Evolutionary conservation across 2,329 filamentous ascomycete genomes (phyloP).

Genomic region (Cladosporium sphaerospermum): DNA sequence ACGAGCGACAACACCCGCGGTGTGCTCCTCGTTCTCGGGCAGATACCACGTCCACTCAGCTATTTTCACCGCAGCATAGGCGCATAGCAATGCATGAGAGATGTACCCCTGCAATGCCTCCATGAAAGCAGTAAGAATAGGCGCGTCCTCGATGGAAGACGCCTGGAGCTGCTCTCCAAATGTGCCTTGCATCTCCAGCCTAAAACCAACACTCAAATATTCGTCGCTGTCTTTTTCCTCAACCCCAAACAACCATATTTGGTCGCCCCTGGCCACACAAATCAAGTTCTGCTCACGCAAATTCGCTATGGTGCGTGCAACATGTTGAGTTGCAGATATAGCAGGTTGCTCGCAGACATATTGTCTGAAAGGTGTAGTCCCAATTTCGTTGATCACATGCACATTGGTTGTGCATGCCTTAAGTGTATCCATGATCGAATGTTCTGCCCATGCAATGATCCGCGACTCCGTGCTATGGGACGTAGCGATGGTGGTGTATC

Average conservation of each 20-base stretch:
- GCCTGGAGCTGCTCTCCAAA: not conserved
- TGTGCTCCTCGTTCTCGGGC: not conserved
- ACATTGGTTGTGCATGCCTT: conserved; percentile 30
- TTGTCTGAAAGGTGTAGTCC: not conserved
- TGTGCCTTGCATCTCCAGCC: not conserved
- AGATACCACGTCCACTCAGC: conserved; percentile 14
- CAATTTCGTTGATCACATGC: conserved; percentile 17
- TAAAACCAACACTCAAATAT: not conserved
- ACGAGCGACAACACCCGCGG: not conserved
- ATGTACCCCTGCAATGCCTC: conserved; percentile 17
- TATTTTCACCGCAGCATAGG: conserved; percentile 2
- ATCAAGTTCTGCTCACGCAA: conserved; percentile 18
- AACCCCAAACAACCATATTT: not conserved
- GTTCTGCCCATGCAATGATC: not conserved
- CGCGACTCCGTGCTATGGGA: conserved; percentile 15
- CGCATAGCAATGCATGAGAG: conserved; percentile 6
- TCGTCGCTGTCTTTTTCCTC: not conserved
- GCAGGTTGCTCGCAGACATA: not conserved
- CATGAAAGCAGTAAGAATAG: conserved; percentile 10
- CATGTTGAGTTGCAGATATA: not conserved
- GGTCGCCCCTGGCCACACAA: conserved; percentile 12
- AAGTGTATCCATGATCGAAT: conserved; percentile 29
- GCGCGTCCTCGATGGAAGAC: not conserved
- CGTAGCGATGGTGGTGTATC: conserved; percentile 19
- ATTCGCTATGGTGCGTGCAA: conserved; percentile 2